Percentiles rank a stretch among this genome's conserved stretches.
Conservation (phyloP, 495 filamentous ascomycete species). For the Tuber microsphaerosporum region DNA sequence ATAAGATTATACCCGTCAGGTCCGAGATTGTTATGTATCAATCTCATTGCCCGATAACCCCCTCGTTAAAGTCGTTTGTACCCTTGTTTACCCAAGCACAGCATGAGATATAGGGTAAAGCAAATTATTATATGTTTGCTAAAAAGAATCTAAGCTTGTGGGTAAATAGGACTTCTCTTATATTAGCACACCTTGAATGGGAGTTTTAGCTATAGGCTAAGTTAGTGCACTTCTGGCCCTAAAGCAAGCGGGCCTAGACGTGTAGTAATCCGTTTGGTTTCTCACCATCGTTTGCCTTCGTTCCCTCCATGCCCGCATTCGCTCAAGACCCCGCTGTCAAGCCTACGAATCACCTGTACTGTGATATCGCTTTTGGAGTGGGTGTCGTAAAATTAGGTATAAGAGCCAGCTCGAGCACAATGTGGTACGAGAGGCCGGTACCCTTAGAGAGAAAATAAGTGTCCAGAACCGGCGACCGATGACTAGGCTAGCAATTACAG, state of each 20-base stretch:
- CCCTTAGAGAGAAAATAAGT: too few species aligned
- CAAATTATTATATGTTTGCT: not conserved
- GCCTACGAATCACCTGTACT: not conserved
- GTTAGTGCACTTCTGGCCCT: not conserved
- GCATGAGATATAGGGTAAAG: not conserved
- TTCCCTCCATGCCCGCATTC: conserved; percentile 12
- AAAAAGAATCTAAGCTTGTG: not conserved
- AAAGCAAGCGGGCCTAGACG: not conserved
- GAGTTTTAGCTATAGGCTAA: not conserved
- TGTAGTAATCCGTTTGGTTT: not conserved
- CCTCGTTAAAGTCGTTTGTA: not conserved
- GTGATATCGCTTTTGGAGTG: too few species aligned
- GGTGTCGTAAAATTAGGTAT: not conserved
- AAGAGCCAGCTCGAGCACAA: too few species aligned
- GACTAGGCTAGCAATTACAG: too few species aligned
- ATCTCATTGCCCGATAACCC: not conserved
- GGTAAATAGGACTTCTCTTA: not conserved
- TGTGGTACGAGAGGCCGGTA: too few species aligned
- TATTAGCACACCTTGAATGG: not conserved
- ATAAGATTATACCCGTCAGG: too few species aligned
- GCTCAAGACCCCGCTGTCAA: not conserved
- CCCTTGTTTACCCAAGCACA: too few species aligned
- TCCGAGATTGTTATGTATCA: too few species aligned
- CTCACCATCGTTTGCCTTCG: conserved; percentile 4
- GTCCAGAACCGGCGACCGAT: too few species aligned